A percentile compares a stretch with the other conserved stretches of the same genome.
phyloP scores from a whole-genome alignment of 1,284 basidiomycete species.

The Blastosporella zonata region DNA sequence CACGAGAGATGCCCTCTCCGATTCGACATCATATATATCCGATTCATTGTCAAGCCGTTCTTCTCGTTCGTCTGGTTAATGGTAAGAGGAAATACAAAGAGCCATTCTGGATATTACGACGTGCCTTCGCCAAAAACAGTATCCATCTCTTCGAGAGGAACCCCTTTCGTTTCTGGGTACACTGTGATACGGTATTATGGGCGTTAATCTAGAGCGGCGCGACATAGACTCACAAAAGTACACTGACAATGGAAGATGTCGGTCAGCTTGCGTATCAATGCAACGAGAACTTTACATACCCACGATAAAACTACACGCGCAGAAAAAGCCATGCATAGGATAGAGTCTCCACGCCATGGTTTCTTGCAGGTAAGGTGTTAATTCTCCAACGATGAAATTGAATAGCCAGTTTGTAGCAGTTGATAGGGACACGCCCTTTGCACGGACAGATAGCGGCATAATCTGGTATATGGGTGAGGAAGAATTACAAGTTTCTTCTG shows the following conservation, averaged over 20 bases:
- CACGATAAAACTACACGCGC: conserved; percentile 82
- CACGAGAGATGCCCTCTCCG: conserved; percentile 40
- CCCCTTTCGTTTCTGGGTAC: conserved; percentile 80
- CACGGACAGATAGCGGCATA: conserved; percentile 85
- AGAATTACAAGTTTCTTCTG: neutral
- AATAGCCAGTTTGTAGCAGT: conserved; percentile 80
- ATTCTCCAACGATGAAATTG: conserved; percentile 88
- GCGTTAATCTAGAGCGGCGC: conserved; percentile 1
- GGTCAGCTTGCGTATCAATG: conserved; percentile 5
- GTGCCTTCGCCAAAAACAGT: conserved; percentile 78
- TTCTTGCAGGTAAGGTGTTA: conserved; percentile 88
- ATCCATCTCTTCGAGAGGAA: conserved; percentile 82
- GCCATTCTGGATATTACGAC: conserved; percentile 3
- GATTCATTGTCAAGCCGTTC: conserved; percentile 72
- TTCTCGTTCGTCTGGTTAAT: conserved; percentile 47
- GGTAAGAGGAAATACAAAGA: conserved; percentile 16
- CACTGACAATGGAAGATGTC: conserved; percentile 38
- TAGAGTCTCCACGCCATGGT: conserved; percentile 91
- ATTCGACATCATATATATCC: conserved; percentile 37
- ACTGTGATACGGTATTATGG: conserved; percentile 39
- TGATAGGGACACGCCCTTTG: conserved; percentile 92
- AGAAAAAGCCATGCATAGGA: conserved; percentile 96
- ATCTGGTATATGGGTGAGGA: conserved; percentile 56
- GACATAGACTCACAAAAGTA: conserved; percentile 60
- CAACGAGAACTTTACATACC: conserved; percentile 38